Evolutionary conservation across 108 stramenopile species (phyloP).

Genomic region (Cylindrotheca closterium): DNA sequence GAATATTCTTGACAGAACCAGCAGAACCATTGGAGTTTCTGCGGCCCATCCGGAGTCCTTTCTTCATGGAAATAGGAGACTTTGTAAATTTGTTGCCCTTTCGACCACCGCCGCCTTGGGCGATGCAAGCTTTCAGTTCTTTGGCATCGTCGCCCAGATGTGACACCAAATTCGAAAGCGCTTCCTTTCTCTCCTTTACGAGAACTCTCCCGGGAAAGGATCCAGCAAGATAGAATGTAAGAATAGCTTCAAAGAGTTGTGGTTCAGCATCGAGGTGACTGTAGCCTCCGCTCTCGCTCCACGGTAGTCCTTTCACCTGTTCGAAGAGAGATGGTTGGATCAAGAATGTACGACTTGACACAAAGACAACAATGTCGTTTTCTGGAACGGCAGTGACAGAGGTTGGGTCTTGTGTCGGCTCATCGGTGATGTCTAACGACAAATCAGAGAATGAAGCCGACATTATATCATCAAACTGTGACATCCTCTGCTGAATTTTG

Average conservation of each 20-base stretch:
- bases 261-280: slow-evolving; percentile 3
- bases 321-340: slow-evolving; percentile 23
- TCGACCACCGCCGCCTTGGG: no score
- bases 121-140: background rate
- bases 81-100: no score
- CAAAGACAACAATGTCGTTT: slow-evolving; percentile 15
- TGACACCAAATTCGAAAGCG: background rate
- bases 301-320: slow-evolving; percentile 15
- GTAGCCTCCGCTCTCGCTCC: slow-evolving; percentile 2
- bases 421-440: no score
- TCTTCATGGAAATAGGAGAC: no score
- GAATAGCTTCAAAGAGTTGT: slow-evolving; percentile 22
- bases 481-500: no score
- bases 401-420: no score
- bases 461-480: no score
- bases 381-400: no score
- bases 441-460: no score
- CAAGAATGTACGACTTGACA: slow-evolving; percentile 19
- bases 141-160: background rate
- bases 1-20: no score
- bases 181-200: background rate
- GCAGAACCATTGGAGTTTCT: no score
- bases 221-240: slow-evolving; percentile 9
- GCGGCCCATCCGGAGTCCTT: no score
- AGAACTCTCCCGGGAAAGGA: background rate